These are phyloP conservation scores for Tylopilus intermedius DNA, from an alignment of 768 basidiomycete genomes.

Conservation along the genomic window DNA sequence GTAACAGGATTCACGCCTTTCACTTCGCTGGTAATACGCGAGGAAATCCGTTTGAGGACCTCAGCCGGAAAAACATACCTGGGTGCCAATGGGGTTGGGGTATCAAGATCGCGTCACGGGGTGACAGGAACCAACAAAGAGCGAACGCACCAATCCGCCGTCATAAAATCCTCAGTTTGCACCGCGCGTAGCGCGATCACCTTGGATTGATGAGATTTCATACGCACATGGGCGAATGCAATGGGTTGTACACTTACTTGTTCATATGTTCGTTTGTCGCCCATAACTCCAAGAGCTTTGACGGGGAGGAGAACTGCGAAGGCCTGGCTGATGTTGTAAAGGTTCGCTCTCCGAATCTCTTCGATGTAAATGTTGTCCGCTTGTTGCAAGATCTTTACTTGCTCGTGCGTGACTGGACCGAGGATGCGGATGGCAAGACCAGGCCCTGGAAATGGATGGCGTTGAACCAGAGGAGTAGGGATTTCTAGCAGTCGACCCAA, in stretches of 20 bases:
- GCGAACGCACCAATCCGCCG: conserved; percentile 83
- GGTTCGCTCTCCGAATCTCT: conserved; percentile 87
- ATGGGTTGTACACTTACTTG: conserved; percentile 46
- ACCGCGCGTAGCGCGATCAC: conserved; percentile 95
- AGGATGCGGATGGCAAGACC: conserved; percentile 97
- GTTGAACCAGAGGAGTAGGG: conserved; percentile 87
- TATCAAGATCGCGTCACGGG: not conserved
- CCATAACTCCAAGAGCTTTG: conserved; percentile 96
- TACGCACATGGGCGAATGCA: not conserved
- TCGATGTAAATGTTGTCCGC: conserved; percentile 97
- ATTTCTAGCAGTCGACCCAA: conserved; percentile 89
- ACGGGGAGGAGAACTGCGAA: conserved; percentile 96
- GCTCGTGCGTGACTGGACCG: conserved; percentile 89
- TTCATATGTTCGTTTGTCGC: conserved; percentile 93
- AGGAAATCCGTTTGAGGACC: conserved; percentile 86
- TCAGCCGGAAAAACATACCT: conserved; percentile 96
- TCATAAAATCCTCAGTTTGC: conserved; percentile 99
- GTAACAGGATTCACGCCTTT: conserved; percentile 94
- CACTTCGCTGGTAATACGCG: conserved; percentile 97
- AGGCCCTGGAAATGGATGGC: conserved; percentile 98
- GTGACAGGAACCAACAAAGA: not conserved
- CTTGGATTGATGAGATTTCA: conserved; percentile 30
- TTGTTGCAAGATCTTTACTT: conserved; percentile 85
- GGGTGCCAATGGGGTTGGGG: not conserved
- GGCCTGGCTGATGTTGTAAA: conserved; percentile 95